phyloP scores from a whole-genome alignment of 495 filamentous ascomycete genomes.

The Staphylotrichum tortipilum region DNA sequence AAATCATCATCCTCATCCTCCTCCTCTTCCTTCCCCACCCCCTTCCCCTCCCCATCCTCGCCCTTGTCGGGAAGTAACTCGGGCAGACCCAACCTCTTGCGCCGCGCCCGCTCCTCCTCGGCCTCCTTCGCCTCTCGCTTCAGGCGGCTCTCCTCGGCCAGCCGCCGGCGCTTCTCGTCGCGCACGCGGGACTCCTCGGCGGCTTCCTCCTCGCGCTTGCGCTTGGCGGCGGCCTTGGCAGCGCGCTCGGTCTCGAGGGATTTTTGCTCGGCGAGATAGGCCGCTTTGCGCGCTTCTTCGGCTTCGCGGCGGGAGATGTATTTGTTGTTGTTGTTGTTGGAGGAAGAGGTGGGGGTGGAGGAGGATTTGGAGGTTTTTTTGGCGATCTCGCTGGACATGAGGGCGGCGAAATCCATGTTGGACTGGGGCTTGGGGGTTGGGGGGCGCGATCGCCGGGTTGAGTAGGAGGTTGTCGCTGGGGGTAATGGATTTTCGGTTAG shows the following conservation, averaged over 20 bases:
- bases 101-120: conserved; percentile 40
- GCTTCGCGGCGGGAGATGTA: conserved; percentile 80
- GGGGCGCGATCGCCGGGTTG: not conserved
- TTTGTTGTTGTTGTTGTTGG: conserved; percentile 41
- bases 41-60: conserved; percentile 23
- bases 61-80: conserved; percentile 49
- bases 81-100: conserved; percentile 56
- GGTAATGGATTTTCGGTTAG: no score
- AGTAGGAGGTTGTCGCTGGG: not conserved
- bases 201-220: conserved; percentile 85
- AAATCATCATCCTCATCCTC: conserved; percentile 40
- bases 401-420: conserved; percentile 83
- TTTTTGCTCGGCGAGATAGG: conserved; percentile 73
- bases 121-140: conserved; percentile 64
- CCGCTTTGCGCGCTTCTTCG: conserved; percentile 71
- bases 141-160: conserved; percentile 70
- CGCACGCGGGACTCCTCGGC: conserved; percentile 54
- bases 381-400: conserved; percentile 85
- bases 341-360: conserved; percentile 16
- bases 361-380: conserved; percentile 37
- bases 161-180: conserved; percentile 67
- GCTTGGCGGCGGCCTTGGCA: conserved; percentile 61
- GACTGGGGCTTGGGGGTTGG: not conserved
- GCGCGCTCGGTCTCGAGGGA: conserved; percentile 58
- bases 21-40: conserved; percentile 40